These are phyloP conservation scores for Pyrenophora seminiperda DNA, from an alignment of 2,329 filamentous ascomycete genomes.

Conservation along the genomic window DNA sequence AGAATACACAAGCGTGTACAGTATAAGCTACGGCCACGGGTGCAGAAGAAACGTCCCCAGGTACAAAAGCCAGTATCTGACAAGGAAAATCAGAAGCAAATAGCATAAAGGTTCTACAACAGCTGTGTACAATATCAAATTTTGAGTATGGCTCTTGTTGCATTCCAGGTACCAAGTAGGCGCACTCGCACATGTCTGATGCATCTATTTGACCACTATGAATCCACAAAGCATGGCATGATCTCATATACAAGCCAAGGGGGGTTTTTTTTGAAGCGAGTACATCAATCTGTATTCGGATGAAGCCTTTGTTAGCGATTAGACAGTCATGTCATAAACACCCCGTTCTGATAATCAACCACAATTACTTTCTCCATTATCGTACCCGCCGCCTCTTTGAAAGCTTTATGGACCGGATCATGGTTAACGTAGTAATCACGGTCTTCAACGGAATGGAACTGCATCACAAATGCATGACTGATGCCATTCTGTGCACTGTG, in stretches of 20 bases:
- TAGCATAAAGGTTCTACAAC: conserved; percentile 1
- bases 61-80: conserved; percentile 1
- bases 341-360: conserved; percentile 48
- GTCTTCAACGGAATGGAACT: conserved; percentile 50
- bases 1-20: neutral
- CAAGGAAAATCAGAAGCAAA: neutral
- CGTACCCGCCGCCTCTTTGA: conserved; percentile 42
- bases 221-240: neutral
- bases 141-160: no score
- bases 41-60: neutral
- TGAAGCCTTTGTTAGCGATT: no score
- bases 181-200: no score
- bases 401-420: conserved; percentile 49
- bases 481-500: conserved; percentile 49
- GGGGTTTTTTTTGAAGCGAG: no score
- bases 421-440: conserved; percentile 52
- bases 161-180: no score
- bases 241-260: neutral
- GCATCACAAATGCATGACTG: conserved; percentile 52
- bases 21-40: no score
- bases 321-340: conserved; percentile 31
- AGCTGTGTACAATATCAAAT: neutral
- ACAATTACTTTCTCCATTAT: conserved; percentile 50
- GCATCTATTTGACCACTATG: no score
- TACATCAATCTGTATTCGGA: no score